phyloP scores from a whole-genome alignment of 495 filamentous ascomycete species.

The Chaetomium cochliodes region DNA sequence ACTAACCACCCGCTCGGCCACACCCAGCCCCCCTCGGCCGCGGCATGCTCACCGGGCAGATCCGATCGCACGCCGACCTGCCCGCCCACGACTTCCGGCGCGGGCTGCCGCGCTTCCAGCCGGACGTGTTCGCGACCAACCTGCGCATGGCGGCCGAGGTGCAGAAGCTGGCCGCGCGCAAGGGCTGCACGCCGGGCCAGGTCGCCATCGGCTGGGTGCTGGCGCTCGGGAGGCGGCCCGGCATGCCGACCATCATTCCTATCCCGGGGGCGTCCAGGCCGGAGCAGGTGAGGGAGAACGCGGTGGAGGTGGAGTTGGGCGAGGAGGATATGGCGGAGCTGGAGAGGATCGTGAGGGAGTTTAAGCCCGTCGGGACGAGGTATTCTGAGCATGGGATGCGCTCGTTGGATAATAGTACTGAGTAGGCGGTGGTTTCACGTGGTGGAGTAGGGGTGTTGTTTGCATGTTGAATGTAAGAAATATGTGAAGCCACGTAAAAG shows the following conservation, averaged over 20 bases:
- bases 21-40: slow-evolving; percentile 24
- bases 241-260: slow-evolving; percentile 70
- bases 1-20: background rate
- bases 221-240: slow-evolving; percentile 54
- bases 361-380: slow-evolving; percentile 41
- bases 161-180: slow-evolving; percentile 63
- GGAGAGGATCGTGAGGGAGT: slow-evolving; percentile 42
- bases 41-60: slow-evolving; percentile 58
- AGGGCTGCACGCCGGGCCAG: slow-evolving; percentile 70
- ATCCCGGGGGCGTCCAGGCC: slow-evolving; percentile 69
- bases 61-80: slow-evolving; percentile 63
- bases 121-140: slow-evolving; percentile 70
- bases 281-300: slow-evolving; percentile 53
- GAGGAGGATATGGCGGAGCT: slow-evolving; percentile 52
- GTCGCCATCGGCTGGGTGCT: slow-evolving; percentile 73
- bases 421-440: background rate
- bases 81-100: slow-evolving; percentile 58
- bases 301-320: slow-evolving; percentile 44
- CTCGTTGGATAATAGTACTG: slow-evolving; percentile 19
- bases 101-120: slow-evolving; percentile 62
- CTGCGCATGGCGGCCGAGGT: slow-evolving; percentile 68
- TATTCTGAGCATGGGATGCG: slow-evolving; percentile 36
- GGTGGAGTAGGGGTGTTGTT: too few relatives aligned
- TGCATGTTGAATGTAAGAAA: background rate
- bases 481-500: too few relatives aligned